A percentile compares a stretch with the other conserved stretches of the same genome.
Evolutionary conservation across 345 rosid species (phyloP).

Genomic region (Euphorbia tirucalli): DNA sequence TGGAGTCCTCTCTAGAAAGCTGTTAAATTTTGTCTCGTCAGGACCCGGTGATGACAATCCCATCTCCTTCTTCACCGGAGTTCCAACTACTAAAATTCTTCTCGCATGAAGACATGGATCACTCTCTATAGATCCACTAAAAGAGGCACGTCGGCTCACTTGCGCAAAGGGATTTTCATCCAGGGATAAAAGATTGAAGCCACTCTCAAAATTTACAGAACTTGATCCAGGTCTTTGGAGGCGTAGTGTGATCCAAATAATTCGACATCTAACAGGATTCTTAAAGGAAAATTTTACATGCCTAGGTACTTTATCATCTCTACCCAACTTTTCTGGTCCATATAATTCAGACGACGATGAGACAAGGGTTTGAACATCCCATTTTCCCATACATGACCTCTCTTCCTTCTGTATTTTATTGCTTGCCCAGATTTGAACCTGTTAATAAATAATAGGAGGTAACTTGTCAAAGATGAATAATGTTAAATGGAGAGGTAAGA

Average conservation of each 20-base stretch:
- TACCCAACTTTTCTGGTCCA: constrained; percentile 62
- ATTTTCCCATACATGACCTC: constrained; percentile 80
- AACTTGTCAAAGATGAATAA: constrained; percentile 13
- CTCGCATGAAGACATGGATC: constrained; percentile 87
- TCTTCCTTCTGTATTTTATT: constrained; percentile 77
- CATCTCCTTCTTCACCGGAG: constrained; percentile 43
- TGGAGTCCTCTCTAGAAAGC: constrained; percentile 79
- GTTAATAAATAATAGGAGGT: constrained; percentile 20
- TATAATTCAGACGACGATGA: constrained; percentile 62
- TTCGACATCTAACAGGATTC: constrained; percentile 79
- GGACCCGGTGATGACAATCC: constrained; percentile 40
- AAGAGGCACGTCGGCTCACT: constrained; percentile 69
- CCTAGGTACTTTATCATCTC: constrained; percentile 62
- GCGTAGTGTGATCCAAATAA: constrained; percentile 75
- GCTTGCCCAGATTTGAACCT: constrained; percentile 98
- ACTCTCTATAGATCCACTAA: constrained; percentile 65
- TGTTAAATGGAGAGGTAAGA: not conserved
- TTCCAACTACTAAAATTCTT: constrained; percentile 73
- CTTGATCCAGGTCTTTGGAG: constrained; percentile 80
- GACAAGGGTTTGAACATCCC: constrained; percentile 80
- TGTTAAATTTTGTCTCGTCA: constrained; percentile 54
- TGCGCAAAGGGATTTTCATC: constrained; percentile 91
- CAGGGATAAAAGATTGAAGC: constrained; percentile 65
- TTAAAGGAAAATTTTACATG: constrained; percentile 74
- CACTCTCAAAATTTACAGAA: constrained; percentile 68